Conservation (phyloP, 306 rosid genomes). For the Styphnolobium japonicum region DNA sequence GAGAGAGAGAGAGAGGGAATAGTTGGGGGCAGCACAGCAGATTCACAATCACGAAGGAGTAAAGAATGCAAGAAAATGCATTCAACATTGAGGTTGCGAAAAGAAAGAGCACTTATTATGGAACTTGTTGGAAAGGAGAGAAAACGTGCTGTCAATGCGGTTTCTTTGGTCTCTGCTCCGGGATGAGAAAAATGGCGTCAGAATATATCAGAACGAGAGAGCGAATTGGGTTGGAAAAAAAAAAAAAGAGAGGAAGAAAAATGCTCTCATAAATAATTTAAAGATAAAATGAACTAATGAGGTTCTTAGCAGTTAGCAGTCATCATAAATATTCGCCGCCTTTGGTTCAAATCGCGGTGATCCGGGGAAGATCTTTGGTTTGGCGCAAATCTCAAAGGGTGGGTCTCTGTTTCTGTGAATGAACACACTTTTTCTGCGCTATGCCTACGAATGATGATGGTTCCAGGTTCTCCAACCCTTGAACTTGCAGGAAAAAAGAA, state of each 20-base stretch:
- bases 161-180: not conserved
- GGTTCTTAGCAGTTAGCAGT: no score
- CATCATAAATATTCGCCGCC: constrained; percentile 92
- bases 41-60: no score
- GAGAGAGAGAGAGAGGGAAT: no score
- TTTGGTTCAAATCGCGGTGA: constrained; percentile 51
- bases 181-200: not conserved
- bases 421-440: not conserved
- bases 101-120: not conserved
- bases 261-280: no score
- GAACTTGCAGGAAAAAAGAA: constrained; percentile 23
- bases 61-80: no score
- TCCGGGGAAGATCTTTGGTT: constrained; percentile 51
- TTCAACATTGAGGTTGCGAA: not conserved
- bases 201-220: not conserved
- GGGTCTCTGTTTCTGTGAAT: not conserved
- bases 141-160: constrained; percentile 25
- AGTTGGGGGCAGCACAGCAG: no score
- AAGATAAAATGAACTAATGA: not conserved
- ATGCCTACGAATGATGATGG: constrained; percentile 32
- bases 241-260: no score
- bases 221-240: no score
- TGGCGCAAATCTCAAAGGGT: constrained; percentile 68
- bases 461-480: not conserved
- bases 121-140: not conserved